Percentiles rank a stretch among this genome's conserved stretches.
Evolutionary conservation across 139 green algal species (phyloP).

Genomic region (Tetradesmus obliquus): DNA sequence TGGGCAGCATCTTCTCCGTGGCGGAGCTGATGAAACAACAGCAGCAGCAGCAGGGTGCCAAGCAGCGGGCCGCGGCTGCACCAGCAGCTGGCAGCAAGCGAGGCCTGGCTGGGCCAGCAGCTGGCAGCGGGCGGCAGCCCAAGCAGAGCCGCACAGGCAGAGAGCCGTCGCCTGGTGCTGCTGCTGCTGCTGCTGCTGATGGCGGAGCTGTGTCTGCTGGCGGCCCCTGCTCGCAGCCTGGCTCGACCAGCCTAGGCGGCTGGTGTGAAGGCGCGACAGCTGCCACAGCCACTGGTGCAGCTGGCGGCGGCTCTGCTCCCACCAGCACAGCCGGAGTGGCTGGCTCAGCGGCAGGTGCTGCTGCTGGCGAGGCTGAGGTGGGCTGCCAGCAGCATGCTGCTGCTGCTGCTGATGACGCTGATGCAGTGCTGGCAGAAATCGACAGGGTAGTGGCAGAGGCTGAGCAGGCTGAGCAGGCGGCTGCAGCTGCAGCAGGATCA

Average conservation of each 20-base stretch:
- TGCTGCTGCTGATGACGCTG: neutral
- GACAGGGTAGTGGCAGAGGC: neutral
- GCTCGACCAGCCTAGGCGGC: slow-evolving; percentile 1
- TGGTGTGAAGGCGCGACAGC: slow-evolving; percentile 9
- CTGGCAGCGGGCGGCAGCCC: neutral
- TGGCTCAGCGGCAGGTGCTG: neutral
- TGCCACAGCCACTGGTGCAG: neutral
- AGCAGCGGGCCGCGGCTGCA: neutral
- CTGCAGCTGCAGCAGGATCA: neutral
- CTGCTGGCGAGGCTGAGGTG: neutral
- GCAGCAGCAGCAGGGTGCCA: neutral
- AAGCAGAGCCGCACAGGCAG: neutral
- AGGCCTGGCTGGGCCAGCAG: neutral
- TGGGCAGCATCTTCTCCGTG: slow-evolving; percentile 20
- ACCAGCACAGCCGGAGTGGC: neutral
- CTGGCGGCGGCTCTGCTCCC: neutral
- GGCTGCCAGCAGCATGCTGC: neutral
- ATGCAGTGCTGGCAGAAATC: neutral
- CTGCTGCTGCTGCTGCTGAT: slow-evolving; percentile 3
- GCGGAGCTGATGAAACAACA: slow-evolving; percentile 22
- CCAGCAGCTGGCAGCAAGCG: neutral
- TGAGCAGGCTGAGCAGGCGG: neutral
- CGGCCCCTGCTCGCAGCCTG: neutral
- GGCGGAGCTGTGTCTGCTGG: neutral
- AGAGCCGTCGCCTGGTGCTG: neutral